These are phyloP conservation scores for Rhododendron griersonianum DNA, from an alignment of 148 eudicot genomes.

Conservation along the genomic window DNA sequence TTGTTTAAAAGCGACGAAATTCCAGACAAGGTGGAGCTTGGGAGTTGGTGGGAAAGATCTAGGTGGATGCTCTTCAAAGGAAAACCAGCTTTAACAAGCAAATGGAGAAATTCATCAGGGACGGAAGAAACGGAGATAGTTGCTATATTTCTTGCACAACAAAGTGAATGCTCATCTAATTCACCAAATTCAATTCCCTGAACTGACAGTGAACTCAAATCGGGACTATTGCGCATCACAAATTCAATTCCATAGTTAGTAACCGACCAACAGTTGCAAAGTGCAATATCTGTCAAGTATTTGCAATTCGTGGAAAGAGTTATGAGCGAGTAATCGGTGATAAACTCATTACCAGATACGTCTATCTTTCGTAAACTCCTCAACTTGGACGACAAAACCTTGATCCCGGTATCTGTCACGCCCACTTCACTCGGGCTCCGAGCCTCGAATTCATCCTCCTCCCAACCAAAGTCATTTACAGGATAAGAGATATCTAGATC, in stretches of 20 bases:
- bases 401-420: slow-evolving; percentile 55
- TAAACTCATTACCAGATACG: slow-evolving; percentile 41
- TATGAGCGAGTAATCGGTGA: slow-evolving; percentile 46
- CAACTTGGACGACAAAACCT: slow-evolving; percentile 37
- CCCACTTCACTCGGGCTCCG: slow-evolving; percentile 3
- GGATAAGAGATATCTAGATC: slow-evolving; percentile 42
- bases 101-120: slow-evolving; percentile 42
- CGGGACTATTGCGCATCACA: slow-evolving; percentile 23
- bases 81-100: slow-evolving; percentile 20
- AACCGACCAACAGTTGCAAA: slow-evolving; percentile 25
- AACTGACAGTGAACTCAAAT: slow-evolving; percentile 30
- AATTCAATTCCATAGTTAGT: slow-evolving; percentile 34
- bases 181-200: neutral
- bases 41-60: neutral
- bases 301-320: slow-evolving; percentile 40
- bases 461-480: neutral
- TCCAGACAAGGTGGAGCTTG: slow-evolving; percentile 32
- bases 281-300: slow-evolving; percentile 39
- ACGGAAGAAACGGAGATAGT: slow-evolving; percentile 30
- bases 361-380: slow-evolving; percentile 39
- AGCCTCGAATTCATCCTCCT: neutral
- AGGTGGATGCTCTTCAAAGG: slow-evolving; percentile 46
- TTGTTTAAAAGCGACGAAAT: slow-evolving; percentile 29
- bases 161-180: slow-evolving; percentile 10
- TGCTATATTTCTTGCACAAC: slow-evolving; percentile 29